Evolutionary conservation across 257 asterid species (phyloP), one percentile per base, ranked within the genome.

Genomic region (Coffea eugenioides): DNA sequence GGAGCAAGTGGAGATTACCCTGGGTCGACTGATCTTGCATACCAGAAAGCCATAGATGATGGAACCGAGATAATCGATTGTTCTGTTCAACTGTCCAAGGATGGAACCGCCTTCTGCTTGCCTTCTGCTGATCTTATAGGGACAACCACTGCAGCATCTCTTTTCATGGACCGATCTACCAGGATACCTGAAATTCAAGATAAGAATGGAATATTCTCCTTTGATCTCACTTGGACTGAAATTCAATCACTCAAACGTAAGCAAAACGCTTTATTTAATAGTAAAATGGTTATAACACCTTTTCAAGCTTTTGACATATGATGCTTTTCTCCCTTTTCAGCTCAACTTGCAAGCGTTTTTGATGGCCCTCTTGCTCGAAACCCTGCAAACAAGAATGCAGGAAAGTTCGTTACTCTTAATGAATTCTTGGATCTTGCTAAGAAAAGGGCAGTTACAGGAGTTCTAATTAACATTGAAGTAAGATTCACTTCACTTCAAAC

Each of bases 1-100:
- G 99, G 99, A 82, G 98, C 97, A 11, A 94, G 97, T 74, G 98
- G 97, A 64, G 98, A 93, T 82, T 91, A 75, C 85, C 96, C 98
- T 0, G 97, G 97, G 31, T 83, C 94, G 16, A 85, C 90, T 57
- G 97, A 96, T 90, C 89, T 94, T 36, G 99, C 99, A 51, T 96
- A 89, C 77, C 92, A 92, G 77, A 96, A 91, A 81, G 99, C 99
- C 48, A 88, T 93, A 72, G 91, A 87, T 0, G 97, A 96, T 52
- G 97, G 99, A 2, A 89, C 91, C 51, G 99, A 96, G 83, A 88
- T 94, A 75, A 90, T 96, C 8, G 99, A 96, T 76, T 96, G 99
- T 79, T 87, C 93, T 0, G 98, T 94, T 78, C 99, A 94, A 86
- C 66, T 96, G 90, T 83, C 99, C 8, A 87, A 92, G 86, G 99